A percentile compares a stretch with the other conserved stretches of the same genome.
Evolutionary conservation across 1,284 basidiomycete genomes (phyloP).

Genomic region (Farysia itapuensis): DNA sequence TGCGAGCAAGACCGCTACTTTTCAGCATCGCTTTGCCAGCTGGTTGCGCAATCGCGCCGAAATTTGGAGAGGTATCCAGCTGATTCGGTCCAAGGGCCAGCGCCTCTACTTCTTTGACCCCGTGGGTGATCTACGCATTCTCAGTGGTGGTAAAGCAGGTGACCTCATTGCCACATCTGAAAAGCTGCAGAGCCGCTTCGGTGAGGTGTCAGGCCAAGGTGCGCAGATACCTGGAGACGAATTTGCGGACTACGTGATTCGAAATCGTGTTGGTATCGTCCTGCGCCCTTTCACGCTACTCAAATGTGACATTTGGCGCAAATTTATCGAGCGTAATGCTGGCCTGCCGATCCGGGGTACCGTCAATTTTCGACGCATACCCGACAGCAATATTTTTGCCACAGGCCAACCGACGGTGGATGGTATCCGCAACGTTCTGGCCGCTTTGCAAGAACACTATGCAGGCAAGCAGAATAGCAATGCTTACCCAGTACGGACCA

Average conservation of each 20-base stretch:
- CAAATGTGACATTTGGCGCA: slow-evolving; percentile 58
- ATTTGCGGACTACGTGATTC: slow-evolving; percentile 58
- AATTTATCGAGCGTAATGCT: slow-evolving; percentile 42
- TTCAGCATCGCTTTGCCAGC: slow-evolving; percentile 75
- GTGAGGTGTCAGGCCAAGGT: slow-evolving; percentile 32
- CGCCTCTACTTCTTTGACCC: slow-evolving; percentile 59
- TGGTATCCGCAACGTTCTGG: slow-evolving; percentile 82
- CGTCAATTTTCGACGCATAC: slow-evolving; percentile 88
- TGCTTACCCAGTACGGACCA: slow-evolving; percentile 41
- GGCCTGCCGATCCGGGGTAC: slow-evolving; percentile 72
- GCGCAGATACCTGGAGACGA: slow-evolving; percentile 54
- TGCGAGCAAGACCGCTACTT: slow-evolving; percentile 67
- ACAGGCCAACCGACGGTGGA: slow-evolving; percentile 84
- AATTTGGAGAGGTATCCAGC: slow-evolving; percentile 71
- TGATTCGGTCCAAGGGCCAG: slow-evolving; percentile 40
- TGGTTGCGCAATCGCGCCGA: slow-evolving; percentile 87
- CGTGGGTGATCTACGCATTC: slow-evolving; percentile 49
- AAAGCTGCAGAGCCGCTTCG: slow-evolving; percentile 31
- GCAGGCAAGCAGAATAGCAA: slow-evolving; percentile 11
- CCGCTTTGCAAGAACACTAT: slow-evolving; percentile 55
- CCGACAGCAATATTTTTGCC: slow-evolving; percentile 70
- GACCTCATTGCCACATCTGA: slow-evolving; percentile 38
- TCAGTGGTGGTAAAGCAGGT: slow-evolving; percentile 39
- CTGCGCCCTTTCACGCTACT: slow-evolving; percentile 54
- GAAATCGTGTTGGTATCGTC: slow-evolving; percentile 55